These are phyloP conservation scores for Annulohypoxylon maeteangense DNA, from an alignment of 495 filamentous ascomycete genomes.

Conservation along the genomic window DNA sequence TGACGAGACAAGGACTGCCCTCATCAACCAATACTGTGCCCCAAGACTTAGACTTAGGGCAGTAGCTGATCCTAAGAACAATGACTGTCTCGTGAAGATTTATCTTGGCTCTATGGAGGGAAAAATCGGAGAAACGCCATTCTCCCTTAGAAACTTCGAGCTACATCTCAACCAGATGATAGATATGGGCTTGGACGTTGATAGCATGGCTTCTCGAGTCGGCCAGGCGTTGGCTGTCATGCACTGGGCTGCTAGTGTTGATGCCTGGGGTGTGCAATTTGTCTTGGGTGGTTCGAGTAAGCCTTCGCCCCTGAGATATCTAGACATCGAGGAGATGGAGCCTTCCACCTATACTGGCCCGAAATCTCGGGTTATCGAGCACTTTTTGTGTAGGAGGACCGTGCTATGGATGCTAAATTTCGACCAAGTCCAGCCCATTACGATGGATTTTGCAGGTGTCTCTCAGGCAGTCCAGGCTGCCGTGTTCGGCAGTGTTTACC, in stretches of 20 bases:
- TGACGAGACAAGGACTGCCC: not conserved
- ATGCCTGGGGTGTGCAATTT: slow-evolving; percentile 36
- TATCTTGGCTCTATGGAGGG: slow-evolving; percentile 42
- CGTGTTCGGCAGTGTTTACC: slow-evolving; percentile 40
- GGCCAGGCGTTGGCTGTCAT: slow-evolving; percentile 27
- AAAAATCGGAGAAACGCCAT: slow-evolving; percentile 13
- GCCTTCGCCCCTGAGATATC: not conserved
- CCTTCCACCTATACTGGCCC: slow-evolving; percentile 32
- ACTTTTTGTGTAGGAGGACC: slow-evolving; percentile 27
- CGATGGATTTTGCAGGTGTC: slow-evolving; percentile 41
- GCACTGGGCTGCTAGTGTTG: slow-evolving; percentile 34
- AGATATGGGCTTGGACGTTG: slow-evolving; percentile 19
- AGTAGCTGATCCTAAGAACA: slow-evolving; percentile 28
- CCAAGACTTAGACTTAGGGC: slow-evolving; percentile 21
- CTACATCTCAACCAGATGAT: slow-evolving; percentile 35
- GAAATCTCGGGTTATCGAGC: not conserved
- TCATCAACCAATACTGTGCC: slow-evolving; percentile 47
- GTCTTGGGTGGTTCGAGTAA: slow-evolving; percentile 28
- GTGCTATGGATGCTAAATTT: slow-evolving; percentile 46
- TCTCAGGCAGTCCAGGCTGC: slow-evolving; percentile 34
- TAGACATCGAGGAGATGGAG: not conserved
- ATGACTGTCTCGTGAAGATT: slow-evolving; percentile 43
- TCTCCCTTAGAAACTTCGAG: slow-evolving; percentile 34
- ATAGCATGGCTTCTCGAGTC: slow-evolving; percentile 14
- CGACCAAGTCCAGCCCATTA: slow-evolving; percentile 44